Percentiles rank a stretch among this genome's conserved stretches.
phyloP scores from a whole-genome alignment of 169 alveolate species.

The Eimeria praecox region DNA sequence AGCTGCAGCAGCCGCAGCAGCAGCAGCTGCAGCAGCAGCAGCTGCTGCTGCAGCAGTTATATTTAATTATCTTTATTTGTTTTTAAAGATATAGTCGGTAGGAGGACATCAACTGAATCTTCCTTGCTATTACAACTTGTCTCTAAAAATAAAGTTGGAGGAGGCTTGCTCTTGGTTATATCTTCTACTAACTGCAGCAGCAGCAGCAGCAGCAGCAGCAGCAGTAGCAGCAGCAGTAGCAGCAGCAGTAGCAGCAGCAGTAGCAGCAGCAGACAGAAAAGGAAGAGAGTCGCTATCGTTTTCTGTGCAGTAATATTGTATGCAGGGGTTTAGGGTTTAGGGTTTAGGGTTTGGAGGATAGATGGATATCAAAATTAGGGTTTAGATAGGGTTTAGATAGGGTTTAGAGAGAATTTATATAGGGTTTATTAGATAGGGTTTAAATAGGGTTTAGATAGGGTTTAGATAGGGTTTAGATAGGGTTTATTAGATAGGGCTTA shows the following conservation, averaged over 20 bases:
- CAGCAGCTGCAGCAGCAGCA: neutral
- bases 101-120: constrained; percentile 79
- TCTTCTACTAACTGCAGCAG: constrained; percentile 86
- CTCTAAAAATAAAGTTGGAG: constrained; percentile 46
- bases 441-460: neutral
- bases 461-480: no score
- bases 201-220: constrained; percentile 19
- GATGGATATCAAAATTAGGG: no score
- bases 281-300: neutral
- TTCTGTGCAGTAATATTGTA: neutral
- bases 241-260: neutral
- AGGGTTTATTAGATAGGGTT: neutral
- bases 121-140: constrained; percentile 36
- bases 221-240: constrained; percentile 20
- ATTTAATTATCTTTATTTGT: neutral
- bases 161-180: neutral
- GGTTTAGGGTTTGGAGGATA: neutral
- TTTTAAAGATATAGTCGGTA: constrained; percentile 47
- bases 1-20: neutral
- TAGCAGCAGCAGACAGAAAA: neutral
- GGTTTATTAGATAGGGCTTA: neutral
- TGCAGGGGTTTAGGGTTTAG: neutral
- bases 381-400: no score
- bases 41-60: neutral
- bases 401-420: neutral